phyloP scores from a whole-genome alignment of 345 rosid species.

The Schrenkiella parvula region DNA sequence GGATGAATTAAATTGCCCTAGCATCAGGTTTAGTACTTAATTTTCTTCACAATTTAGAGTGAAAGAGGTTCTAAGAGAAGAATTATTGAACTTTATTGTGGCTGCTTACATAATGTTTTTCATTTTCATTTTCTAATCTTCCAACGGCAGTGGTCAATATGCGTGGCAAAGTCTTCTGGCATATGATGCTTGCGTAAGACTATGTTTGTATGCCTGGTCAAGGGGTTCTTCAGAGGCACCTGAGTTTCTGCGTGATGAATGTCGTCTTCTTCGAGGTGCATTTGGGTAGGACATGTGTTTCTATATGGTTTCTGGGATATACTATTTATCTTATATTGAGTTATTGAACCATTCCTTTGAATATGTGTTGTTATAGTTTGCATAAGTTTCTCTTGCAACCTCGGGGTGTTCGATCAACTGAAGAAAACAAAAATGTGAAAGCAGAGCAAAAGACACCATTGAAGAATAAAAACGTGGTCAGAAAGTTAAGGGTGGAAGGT shows the following conservation, averaged over 20 bases:
- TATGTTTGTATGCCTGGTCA: constrained; percentile 82
- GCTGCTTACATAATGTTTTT: background rate
- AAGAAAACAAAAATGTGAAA: constrained; percentile 39
- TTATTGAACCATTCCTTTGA: background rate
- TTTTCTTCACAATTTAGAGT: background rate
- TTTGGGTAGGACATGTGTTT: constrained; percentile 64
- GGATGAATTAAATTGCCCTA: constrained; percentile 48
- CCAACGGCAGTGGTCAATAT: constrained; percentile 60
- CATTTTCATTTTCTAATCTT: background rate
- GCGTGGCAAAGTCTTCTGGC: constrained; percentile 95
- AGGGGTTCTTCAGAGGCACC: constrained; percentile 90
- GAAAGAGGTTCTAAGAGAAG: background rate
- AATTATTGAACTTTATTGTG: background rate
- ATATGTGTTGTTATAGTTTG: constrained; percentile 40
- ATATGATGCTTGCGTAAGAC: constrained; percentile 92
- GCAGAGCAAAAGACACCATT: constrained; percentile 42
- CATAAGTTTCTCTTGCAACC: constrained; percentile 89
- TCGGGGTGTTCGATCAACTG: constrained; percentile 49
- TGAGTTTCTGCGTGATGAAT: constrained; percentile 84
- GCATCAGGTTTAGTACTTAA: constrained; percentile 50
- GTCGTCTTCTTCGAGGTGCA: constrained; percentile 81
- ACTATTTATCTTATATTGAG: background rate
- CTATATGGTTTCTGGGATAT: background rate
- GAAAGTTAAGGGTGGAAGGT: constrained; percentile 94
- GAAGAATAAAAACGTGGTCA: constrained; percentile 59